phyloP scores from a whole-genome alignment of 306 rosid genomes.

The Luffa aegyptiaca region DNA sequence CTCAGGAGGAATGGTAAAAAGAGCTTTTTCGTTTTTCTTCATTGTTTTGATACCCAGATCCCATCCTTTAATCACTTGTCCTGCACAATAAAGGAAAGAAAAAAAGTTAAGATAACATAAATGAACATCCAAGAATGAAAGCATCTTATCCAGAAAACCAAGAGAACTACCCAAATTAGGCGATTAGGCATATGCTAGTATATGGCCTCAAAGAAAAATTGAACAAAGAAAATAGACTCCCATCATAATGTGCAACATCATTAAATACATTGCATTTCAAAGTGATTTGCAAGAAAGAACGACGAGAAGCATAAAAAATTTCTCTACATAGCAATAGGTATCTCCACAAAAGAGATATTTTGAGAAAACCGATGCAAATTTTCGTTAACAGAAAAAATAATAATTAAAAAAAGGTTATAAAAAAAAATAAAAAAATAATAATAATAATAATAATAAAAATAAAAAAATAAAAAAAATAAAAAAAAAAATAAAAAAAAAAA shows the following conservation, averaged over 20 bases:
- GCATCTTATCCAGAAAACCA: background rate
- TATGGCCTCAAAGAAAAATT: background rate
- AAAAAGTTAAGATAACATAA: background rate
- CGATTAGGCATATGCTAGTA: background rate
- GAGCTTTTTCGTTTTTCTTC: constrained; percentile 82
- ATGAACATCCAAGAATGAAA: background rate
- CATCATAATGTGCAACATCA: background rate
- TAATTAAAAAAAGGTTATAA: too few relatives aligned
- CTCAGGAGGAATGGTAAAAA: constrained; percentile 75
- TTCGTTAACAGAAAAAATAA: background rate
- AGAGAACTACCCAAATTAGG: background rate
- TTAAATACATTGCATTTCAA: background rate
- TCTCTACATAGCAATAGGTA: background rate
- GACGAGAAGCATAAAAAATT: background rate
- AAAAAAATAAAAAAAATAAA: too few relatives aligned
- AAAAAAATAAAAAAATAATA: too few relatives aligned
- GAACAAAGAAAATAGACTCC: background rate
- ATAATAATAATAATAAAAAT: too few relatives aligned
- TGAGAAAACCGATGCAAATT: background rate
- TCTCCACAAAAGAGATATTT: background rate
- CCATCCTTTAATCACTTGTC: constrained; percentile 95
- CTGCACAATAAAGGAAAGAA: constrained; percentile 29
- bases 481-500: background rate
- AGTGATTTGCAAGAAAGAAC: background rate
- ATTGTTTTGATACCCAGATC: constrained; percentile 77